A percentile compares a stretch with the other conserved stretches of the same genome.
phyloP scores from a whole-genome alignment of 148 eudicot genomes.

The Vaccinium corymbosum region DNA sequence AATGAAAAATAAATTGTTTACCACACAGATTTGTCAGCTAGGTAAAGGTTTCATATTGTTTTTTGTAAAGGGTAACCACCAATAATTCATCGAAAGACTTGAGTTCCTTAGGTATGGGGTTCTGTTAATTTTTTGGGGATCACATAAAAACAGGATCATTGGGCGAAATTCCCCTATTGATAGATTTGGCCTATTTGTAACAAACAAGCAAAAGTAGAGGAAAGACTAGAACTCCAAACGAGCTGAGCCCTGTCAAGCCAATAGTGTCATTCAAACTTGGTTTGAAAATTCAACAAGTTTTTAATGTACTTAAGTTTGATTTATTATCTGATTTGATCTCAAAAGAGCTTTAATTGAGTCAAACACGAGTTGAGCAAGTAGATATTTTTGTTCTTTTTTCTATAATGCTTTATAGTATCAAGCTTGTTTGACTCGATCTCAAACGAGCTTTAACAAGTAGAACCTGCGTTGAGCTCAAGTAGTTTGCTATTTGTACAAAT shows the following conservation, averaged over 20 bases:
- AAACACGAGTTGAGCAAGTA: neutral
- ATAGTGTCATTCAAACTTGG: neutral
- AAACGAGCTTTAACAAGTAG: neutral
- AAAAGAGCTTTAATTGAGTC: neutral
- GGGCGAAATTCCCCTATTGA: neutral
- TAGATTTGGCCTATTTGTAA: too few relatives aligned
- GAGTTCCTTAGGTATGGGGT: neutral
- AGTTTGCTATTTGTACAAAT: neutral
- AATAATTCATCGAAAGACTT: neutral
- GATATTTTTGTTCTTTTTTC: too few relatives aligned
- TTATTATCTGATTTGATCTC: neutral
- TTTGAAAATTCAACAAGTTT: neutral
- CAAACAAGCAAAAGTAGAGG: too few relatives aligned
- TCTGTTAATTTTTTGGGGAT: neutral
- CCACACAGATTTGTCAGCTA: neutral
- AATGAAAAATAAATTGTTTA: neutral
- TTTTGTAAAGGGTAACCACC: neutral
- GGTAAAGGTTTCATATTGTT: neutral
- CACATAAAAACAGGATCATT: neutral
- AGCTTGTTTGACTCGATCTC: neutral
- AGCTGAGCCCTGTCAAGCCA: neutral
- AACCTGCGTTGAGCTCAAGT: neutral
- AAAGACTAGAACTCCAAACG: neutral
- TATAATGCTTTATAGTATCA: neutral
- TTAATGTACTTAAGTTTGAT: neutral